Percentiles rank a stretch among this genome's conserved stretches.
Conservation (phyloP, 108 stramenopile genomes). For the Phaeodactylum tricornutum region DNA sequence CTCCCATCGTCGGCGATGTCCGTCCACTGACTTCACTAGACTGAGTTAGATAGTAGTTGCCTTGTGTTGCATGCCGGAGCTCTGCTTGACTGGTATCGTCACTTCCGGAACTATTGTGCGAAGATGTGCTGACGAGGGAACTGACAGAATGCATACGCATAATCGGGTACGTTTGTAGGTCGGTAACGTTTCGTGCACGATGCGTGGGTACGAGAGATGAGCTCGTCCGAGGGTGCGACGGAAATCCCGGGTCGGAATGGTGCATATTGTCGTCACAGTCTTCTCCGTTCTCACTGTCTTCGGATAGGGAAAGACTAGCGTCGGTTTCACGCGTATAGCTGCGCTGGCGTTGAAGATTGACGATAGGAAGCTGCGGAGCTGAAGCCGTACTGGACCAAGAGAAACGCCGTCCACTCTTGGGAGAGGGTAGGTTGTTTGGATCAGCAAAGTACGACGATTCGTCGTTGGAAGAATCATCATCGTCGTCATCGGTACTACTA, state of each 20-base stretch:
- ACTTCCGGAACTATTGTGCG: slow-evolving; percentile 3
- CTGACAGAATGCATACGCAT: slow-evolving; percentile 44
- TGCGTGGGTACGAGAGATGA: too few relatives aligned
- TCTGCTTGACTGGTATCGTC: slow-evolving; percentile 4
- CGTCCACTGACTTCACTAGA: too few relatives aligned
- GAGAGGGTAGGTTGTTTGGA: slow-evolving; percentile 26
- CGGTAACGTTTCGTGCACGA: slow-evolving; percentile 9
- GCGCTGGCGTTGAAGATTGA: slow-evolving; percentile 8
- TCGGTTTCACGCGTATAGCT: slow-evolving; percentile 19
- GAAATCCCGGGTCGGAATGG: not conserved
- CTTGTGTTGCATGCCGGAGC: too few relatives aligned
- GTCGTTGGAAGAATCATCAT: slow-evolving; percentile 26
- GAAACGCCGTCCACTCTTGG: slow-evolving; percentile 31
- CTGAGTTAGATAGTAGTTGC: too few relatives aligned
- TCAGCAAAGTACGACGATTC: slow-evolving; percentile 43
- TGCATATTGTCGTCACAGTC: slow-evolving; percentile 5
- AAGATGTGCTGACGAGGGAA: slow-evolving; percentile 21
- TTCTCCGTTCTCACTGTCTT: slow-evolving; percentile 33
- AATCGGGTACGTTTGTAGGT: slow-evolving; percentile 24
- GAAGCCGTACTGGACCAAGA: slow-evolving; percentile 22
- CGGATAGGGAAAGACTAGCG: slow-evolving; percentile 44
- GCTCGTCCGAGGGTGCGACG: not conserved
- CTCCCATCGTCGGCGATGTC: not conserved
- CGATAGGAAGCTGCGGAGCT: slow-evolving; percentile 1
- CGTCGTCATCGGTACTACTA: slow-evolving; percentile 1